Evolutionary conservation across 805 yeast genomes (phyloP).

Genomic region (Hanseniaspora lindneri): DNA sequence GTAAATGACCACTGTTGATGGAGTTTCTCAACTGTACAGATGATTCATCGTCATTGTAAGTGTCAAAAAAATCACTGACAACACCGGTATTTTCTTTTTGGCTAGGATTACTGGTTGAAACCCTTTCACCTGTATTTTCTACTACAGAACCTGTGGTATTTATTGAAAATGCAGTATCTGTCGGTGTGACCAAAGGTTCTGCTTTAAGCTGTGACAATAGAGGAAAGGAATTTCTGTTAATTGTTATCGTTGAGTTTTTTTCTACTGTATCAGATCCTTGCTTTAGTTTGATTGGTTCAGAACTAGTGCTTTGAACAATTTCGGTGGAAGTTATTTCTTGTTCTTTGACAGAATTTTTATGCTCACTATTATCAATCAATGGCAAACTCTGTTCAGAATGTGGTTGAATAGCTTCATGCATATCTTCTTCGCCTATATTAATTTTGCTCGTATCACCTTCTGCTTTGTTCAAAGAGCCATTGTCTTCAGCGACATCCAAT

Average conservation of each 20-base stretch:
- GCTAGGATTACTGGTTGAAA: not conserved
- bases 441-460: too few species aligned
- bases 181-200: constrained; percentile 2
- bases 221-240: constrained; percentile 18
- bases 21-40: constrained; percentile 12
- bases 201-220: constrained; percentile 5
- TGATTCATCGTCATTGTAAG: constrained; percentile 10
- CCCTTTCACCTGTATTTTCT: not conserved
- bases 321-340: too few species aligned
- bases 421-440: too few species aligned
- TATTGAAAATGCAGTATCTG: not conserved
- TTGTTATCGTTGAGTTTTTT: not conserved
- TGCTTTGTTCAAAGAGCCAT: not conserved
- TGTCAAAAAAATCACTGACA: constrained; percentile 16
- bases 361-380: too few species aligned
- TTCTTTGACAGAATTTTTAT: too few species aligned
- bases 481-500: not conserved
- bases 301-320: too few species aligned
- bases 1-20: not conserved
- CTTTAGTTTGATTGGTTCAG: too few species aligned
- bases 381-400: too few species aligned
- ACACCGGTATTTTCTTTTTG: constrained; percentile 3
- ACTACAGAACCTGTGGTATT: not conserved
- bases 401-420: too few species aligned
- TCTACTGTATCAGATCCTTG: too few species aligned